Evolutionary conservation across 192 early-diverging fungal species (phyloP).

Genomic region (Backusella mclennaniae): DNA sequence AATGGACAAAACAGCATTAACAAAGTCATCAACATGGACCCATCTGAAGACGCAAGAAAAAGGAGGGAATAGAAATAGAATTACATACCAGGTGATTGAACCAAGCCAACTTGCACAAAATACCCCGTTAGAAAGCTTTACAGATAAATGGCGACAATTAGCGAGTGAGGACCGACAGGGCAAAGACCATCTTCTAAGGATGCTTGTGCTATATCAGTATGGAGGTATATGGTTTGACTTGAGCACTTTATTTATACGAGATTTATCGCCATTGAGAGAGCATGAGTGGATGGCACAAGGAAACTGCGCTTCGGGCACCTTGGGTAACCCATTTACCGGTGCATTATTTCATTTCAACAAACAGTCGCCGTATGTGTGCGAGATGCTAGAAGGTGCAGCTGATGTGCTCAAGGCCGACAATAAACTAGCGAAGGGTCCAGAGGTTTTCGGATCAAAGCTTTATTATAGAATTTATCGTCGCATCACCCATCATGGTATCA

Average conservation of each 20-base stretch:
- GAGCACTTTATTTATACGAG: slow-evolving; percentile 21
- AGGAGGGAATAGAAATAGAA: neutral
- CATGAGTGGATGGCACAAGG: slow-evolving; percentile 35
- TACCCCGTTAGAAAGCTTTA: slow-evolving; percentile 6
- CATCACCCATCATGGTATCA: slow-evolving; percentile 28
- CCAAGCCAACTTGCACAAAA: neutral
- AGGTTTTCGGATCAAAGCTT: slow-evolving; percentile 14
- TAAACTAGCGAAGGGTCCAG: neutral
- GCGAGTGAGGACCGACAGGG: slow-evolving; percentile 1
- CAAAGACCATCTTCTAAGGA: slow-evolving; percentile 13
- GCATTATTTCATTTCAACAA: slow-evolving; percentile 27
- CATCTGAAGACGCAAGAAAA: neutral
- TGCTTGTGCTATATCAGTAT: slow-evolving; percentile 26
- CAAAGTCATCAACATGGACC: neutral
- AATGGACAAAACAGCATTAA: slow-evolving; percentile 2
- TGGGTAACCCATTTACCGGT: slow-evolving; percentile 28
- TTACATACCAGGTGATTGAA: neutral
- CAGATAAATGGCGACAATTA: slow-evolving; percentile 15
- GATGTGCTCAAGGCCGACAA: neutral
- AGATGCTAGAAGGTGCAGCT: slow-evolving; percentile 16
- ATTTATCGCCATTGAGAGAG: slow-evolving; percentile 25
- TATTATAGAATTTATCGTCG: slow-evolving; percentile 27
- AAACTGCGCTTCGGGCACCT: slow-evolving; percentile 13
- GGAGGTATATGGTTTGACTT: slow-evolving; percentile 36
- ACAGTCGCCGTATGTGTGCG: slow-evolving; percentile 33